Base-by-base conservation (phyloP, 148 eudicot species). In the Chenopodium suecicum region DNA sequence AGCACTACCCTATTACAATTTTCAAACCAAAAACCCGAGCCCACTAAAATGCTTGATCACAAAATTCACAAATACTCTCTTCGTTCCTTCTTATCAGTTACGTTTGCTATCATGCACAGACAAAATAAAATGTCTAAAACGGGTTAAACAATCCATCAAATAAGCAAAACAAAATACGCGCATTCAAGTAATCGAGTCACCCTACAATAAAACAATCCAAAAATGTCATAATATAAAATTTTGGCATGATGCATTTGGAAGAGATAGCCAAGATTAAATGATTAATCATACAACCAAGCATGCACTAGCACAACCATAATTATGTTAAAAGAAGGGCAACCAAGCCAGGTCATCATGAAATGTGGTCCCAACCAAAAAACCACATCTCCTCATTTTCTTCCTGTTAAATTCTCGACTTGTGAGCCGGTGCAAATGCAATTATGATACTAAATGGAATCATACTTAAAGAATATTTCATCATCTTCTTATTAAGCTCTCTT, bases 401-500 rank as follows among this genome's bases (percentile, higher is more conserved):
- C 71, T 77, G 81, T 52, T 67, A 16, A 58, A 8, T 48, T 68
- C 66, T 79, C 66, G 58, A 58, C 29, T 11, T 32, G 34, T 70
- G 81, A 79, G 75, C 74, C 72, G 75, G 65, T 27, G 72, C 75
- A 32, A 41, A 50, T 27, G 72, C 75, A 32, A 41, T 79, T 69
- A 70, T 69, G 66, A 67, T 67, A 25, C 34, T n/a, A 67, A 67
- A 62, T 62, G 66, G 25, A 62, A 67, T 67, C 34, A 6, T 2
- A 65, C 20, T 13, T 9, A 66, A 62, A 62, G 23, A 62, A n/a
- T 62, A 62, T 50, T 9, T 62, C 66, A 62, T 62, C 66, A 62
- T 62, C 27, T 10, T 66, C 3, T 41, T 41, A 41, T 41, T 41
- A 4, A 41, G 32, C n/a, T 66, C 34, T 27, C 37, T 67, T 67